Percentiles rank a stretch among this genome's conserved stretches.
Conservation (phyloP, 2,329 filamentous ascomycete species). For the Nigrospora sphaerica region DNA sequence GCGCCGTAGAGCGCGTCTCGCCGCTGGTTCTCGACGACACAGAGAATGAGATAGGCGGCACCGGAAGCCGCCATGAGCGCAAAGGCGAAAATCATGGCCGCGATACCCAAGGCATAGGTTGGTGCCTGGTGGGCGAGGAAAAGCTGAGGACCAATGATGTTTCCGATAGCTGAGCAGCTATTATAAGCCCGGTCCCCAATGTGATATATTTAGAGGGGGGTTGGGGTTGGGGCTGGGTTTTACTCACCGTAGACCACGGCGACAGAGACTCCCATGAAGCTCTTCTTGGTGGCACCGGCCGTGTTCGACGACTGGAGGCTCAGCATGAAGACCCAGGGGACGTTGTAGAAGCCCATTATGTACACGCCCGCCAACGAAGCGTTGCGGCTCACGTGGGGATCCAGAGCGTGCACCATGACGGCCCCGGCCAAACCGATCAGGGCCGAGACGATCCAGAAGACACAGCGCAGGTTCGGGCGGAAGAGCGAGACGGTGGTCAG, state of each 20-base stretch:
- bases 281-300: slow-evolving; percentile 22
- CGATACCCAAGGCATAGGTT: slow-evolving; percentile 18
- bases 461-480: slow-evolving; percentile 19
- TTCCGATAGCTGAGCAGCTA: slow-evolving; percentile 15
- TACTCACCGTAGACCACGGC: slow-evolving; percentile 16
- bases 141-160: slow-evolving; percentile 22
- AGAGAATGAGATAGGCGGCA: too few relatives aligned
- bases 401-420: slow-evolving; percentile 16
- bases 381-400: slow-evolving; percentile 9
- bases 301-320: slow-evolving; percentile 22
- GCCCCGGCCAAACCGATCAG: slow-evolving; percentile 16
- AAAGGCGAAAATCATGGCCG: slow-evolving; percentile 18
- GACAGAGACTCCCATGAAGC: slow-evolving; percentile 18
- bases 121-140: slow-evolving; percentile 18
- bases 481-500: slow-evolving; percentile 17
- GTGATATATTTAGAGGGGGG: background rate
- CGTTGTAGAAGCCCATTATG: slow-evolving; percentile 26
- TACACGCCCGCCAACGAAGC: slow-evolving; percentile 22
- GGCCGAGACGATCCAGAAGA: slow-evolving; percentile 20
- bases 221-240: too few relatives aligned
- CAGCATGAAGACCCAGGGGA: slow-evolving; percentile 18
- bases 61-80: too few relatives aligned
- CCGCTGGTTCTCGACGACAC: too few relatives aligned
- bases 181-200: background rate
- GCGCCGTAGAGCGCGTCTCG: too few relatives aligned